Evolutionary conservation across 2,329 filamentous ascomycete genomes (phyloP).

Genomic region (Xylariaceae sp.): DNA sequence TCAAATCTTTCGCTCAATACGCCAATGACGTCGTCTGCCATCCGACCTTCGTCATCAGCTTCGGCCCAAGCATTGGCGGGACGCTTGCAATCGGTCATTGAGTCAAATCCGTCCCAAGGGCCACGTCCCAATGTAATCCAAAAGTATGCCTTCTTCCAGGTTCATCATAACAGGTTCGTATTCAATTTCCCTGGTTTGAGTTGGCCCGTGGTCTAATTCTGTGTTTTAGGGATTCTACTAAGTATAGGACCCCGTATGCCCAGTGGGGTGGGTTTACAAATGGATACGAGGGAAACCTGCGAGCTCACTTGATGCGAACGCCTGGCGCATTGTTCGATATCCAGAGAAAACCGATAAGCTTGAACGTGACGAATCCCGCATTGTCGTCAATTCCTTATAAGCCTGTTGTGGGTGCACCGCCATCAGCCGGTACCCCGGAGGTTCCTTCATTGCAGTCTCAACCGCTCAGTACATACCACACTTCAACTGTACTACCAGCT

Average conservation of each 20-base stretch:
- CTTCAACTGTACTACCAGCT: conserved; percentile 1
- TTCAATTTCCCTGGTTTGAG: conserved; percentile 11
- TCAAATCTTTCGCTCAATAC: conserved; percentile 33
- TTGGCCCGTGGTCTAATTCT: conserved; percentile 27
- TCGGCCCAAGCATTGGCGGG: conserved; percentile 31
- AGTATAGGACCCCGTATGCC: conserved; percentile 58
- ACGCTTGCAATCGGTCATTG: conserved; percentile 25
- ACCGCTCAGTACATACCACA: neutral
- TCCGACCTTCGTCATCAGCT: conserved; percentile 36
- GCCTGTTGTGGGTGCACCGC: conserved; percentile 14
- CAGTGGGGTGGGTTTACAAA: conserved; percentile 57
- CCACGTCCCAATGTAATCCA: conserved; percentile 41
- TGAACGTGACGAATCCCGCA: conserved; percentile 13
- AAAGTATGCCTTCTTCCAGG: conserved; percentile 56
- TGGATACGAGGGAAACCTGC: conserved; percentile 53
- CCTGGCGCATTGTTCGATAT: conserved; percentile 37
- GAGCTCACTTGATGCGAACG: conserved; percentile 43
- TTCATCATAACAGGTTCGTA: conserved; percentile 54
- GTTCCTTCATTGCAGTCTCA: neutral
- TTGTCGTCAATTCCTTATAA: conserved; percentile 17
- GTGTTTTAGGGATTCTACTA: conserved; percentile 45
- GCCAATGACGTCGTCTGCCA: conserved; percentile 36
- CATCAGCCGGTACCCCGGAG: neutral
- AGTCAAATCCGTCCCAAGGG: conserved; percentile 21
- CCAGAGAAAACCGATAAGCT: conserved; percentile 24